Evolutionary conservation across 2,329 filamentous ascomycete species (phyloP).

Genomic region (Fusarium sp.): DNA sequence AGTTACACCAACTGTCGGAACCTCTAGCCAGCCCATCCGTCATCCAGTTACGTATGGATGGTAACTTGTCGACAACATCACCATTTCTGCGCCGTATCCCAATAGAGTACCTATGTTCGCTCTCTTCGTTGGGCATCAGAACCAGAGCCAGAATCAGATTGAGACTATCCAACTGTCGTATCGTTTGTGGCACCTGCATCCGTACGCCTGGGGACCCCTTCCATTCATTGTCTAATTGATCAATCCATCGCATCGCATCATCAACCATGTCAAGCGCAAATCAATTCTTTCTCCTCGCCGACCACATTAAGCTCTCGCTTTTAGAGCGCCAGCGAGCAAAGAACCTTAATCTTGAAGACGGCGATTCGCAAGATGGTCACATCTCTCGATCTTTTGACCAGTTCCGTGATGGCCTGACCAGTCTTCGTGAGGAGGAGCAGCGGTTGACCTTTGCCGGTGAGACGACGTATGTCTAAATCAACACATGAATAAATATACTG

Average conservation of each 20-base stretch:
- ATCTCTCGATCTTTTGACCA: slow-evolving; percentile 91
- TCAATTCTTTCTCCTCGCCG: slow-evolving; percentile 91
- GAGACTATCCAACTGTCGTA: background rate
- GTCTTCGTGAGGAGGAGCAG: slow-evolving; percentile 73
- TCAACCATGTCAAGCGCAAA: slow-evolving; percentile 64
- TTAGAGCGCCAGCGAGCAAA: slow-evolving; percentile 91
- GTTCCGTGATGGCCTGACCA: slow-evolving; percentile 82
- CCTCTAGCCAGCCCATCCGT: no score
- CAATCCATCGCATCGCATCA: slow-evolving; percentile 4
- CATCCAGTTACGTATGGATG: no score
- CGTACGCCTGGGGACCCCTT: background rate
- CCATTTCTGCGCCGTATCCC: background rate
- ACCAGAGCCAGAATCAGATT: no score
- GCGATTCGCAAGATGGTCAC: slow-evolving; percentile 86
- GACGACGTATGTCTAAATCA: slow-evolving; percentile 64
- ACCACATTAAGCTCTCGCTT: slow-evolving; percentile 96
- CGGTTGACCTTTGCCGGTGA: slow-evolving; percentile 75
- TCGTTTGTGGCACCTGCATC: background rate
- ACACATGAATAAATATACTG: background rate
- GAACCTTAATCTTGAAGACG: slow-evolving; percentile 78
- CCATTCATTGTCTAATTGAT: slow-evolving; percentile 4
- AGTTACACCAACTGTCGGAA: no score
- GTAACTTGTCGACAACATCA: slow-evolving; percentile 23
- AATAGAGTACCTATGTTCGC: slow-evolving; percentile 1
- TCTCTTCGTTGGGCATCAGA: background rate